Percentiles rank a stretch among this genome's conserved stretches.
phyloP scores from a whole-genome alignment of 441 rosid species.

The Erodium moschatum region DNA sequence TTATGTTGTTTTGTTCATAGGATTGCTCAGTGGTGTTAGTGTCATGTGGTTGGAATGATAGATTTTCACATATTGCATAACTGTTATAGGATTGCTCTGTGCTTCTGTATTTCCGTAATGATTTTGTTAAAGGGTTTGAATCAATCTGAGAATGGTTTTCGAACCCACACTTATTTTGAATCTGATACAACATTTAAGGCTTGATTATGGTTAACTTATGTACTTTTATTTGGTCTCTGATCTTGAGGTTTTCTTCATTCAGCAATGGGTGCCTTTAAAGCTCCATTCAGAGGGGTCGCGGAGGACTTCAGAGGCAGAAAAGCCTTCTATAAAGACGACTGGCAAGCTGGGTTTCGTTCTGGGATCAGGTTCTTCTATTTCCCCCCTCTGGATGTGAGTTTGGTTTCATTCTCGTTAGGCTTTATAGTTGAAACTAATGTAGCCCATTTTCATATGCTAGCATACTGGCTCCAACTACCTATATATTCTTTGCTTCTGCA shows the following conservation, averaged over 20 bases:
- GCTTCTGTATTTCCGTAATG: background rate
- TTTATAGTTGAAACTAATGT: background rate
- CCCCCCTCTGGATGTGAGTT: background rate
- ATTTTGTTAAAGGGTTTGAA: background rate
- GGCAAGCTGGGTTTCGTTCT: slow-evolving; percentile 22
- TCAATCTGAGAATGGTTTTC: background rate
- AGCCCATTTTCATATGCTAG: slow-evolving; percentile 21
- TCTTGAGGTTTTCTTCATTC: slow-evolving; percentile 3
- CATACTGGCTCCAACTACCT: slow-evolving; percentile 50
- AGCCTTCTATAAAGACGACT: slow-evolving; percentile 32
- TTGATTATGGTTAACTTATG: background rate
- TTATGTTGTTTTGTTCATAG: background rate
- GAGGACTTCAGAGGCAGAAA: slow-evolving; percentile 33
- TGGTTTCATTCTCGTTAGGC: background rate
- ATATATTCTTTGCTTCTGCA: slow-evolving; percentile 51
- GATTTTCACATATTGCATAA: background rate
- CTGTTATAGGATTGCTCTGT: background rate
- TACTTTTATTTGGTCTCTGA: background rate
- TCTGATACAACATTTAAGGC: no score
- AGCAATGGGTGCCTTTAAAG: slow-evolving; percentile 23
- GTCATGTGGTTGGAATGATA: background rate
- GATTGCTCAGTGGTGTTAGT: no score
- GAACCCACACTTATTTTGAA: background rate
- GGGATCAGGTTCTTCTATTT: slow-evolving; percentile 25
- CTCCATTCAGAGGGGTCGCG: slow-evolving; percentile 31